These are phyloP conservation scores for Xylaria bambusicola DNA, from an alignment of 495 filamentous ascomycete species.

Conservation along the genomic window DNA sequence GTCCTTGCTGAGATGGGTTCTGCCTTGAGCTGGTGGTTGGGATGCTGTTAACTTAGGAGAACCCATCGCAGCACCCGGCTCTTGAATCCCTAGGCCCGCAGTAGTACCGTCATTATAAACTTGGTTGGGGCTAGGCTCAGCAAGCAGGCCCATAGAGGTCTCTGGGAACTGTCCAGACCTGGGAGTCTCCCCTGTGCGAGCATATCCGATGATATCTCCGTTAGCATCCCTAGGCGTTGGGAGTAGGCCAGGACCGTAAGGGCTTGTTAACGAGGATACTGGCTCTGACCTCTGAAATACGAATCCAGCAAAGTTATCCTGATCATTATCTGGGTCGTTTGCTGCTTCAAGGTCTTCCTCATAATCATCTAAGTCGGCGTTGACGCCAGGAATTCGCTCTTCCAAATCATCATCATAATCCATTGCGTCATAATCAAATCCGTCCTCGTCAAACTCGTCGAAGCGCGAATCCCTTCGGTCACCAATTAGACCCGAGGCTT, in stretches of 20 bases:
- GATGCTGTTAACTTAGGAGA: background rate
- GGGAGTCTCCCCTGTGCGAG: conserved; percentile 46
- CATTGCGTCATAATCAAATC: conserved; percentile 67
- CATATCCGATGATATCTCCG: conserved; percentile 52
- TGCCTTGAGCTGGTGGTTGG: conserved; percentile 14
- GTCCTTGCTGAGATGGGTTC: conserved; percentile 44
- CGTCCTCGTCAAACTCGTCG: conserved; percentile 68
- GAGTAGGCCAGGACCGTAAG: conserved; percentile 46
- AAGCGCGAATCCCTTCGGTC: conserved; percentile 43
- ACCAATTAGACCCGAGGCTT: conserved; percentile 37
- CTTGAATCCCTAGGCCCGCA: conserved; percentile 41
- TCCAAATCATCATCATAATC: conserved; percentile 74
- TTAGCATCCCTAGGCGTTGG: conserved; percentile 56
- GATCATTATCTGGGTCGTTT: conserved; percentile 48
- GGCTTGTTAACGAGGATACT: conserved; percentile 49
- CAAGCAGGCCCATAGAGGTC: background rate
- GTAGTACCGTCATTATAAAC: conserved; percentile 20
- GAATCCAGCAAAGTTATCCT: conserved; percentile 57
- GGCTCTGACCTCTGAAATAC: conserved; percentile 54
- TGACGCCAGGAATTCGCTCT: conserved; percentile 75
- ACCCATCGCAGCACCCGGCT: conserved; percentile 25
- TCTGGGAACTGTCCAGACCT: conserved; percentile 21
- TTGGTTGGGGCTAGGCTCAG: conserved; percentile 11
- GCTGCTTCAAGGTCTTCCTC: conserved; percentile 42
- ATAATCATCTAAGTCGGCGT: conserved; percentile 58